Evolutionary conservation across 345 rosid genomes (phyloP).

Genomic region (Citrus mangshanensis): DNA sequence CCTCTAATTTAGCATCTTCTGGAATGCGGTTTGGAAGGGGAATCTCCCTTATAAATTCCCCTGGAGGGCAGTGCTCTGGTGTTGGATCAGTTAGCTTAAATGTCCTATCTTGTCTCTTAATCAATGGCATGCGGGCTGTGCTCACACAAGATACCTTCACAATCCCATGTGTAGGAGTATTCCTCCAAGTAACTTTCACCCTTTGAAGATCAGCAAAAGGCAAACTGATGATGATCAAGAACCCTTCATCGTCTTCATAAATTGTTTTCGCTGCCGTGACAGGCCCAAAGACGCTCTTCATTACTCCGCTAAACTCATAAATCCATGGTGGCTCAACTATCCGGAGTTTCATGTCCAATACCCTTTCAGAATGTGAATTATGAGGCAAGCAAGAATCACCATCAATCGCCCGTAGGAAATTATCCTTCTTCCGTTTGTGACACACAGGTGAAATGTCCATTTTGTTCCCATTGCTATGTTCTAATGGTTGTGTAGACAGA

Average conservation of each 20-base stretch:
- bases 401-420: constrained; percentile 36
- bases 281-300: constrained; percentile 73
- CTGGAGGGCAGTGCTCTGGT: constrained; percentile 94
- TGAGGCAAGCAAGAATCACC: constrained; percentile 44
- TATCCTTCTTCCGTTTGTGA: constrained; percentile 59
- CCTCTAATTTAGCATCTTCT: constrained; percentile 85
- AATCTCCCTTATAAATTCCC: constrained; percentile 76
- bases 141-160: constrained; percentile 81
- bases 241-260: constrained; percentile 77
- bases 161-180: constrained; percentile 64
- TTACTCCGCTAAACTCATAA: constrained; percentile 61
- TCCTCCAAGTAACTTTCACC: constrained; percentile 91
- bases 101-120: constrained; percentile 74
- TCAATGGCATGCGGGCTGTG: constrained; percentile 69
- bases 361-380: constrained; percentile 36
- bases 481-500: constrained; percentile 59
- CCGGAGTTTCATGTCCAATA: constrained; percentile 44
- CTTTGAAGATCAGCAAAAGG: constrained; percentile 77
- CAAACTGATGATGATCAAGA: constrained; percentile 65
- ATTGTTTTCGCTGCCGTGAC: constrained; percentile 81
- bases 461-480: constrained; percentile 38
- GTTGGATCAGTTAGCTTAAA: constrained; percentile 88
- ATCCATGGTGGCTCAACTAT: constrained; percentile 54
- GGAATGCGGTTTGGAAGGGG: constrained; percentile 77
- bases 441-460: constrained; percentile 31